Base-by-base conservation (phyloP, 768 basidiomycete species). In the Podaxis sp. region DNA sequence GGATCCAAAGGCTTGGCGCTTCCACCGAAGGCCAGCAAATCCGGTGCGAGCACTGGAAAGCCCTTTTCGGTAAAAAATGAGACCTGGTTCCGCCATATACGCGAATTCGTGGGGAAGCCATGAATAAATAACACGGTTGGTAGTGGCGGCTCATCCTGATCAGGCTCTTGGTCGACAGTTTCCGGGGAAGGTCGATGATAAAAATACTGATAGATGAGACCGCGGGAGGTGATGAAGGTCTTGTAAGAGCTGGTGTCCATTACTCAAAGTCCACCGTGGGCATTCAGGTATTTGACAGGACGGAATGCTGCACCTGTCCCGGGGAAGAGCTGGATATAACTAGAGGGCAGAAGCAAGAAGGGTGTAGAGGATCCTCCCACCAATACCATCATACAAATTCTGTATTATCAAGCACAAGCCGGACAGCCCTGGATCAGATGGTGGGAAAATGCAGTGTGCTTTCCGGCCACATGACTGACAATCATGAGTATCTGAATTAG, bases 21-120 rank as follows among this genome's bases (percentile, higher is more conserved):
- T 0, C 71, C 76, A 13, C 82, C 83, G 51, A 81, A 82, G 10
- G 82, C 83, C 14, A 83, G 73, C 67, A 79, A 70, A 61, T 84
- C 82, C 10, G 78, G 82, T 7, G 73, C 80, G 46, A 83, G 66
- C 50, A 84, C 66, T 14, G 76, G 70, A 66, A 78, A 83, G 7
- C 80, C 81, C 61, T 71, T 64, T 7, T 68, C 61, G 21, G 68
- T 56, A 68, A 81, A 80, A 66, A 72, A 79, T 7, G 65, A 58
- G 42, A 78, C 67, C 62, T 79, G 76, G 55, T 72, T 64, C 42
- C 62, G 68, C 81, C 81, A 82, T 48, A 75, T 68, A 47, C 61
- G 61, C 2, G 78, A 75, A 16, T 73, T 74, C n/a, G 73, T 70
- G 13, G 78, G 80, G 63, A 81, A 82, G 5, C 79, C 81, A 62